A percentile compares a stretch with the other conserved stretches of the same genome.
Evolutionary conservation across 2,329 filamentous ascomycete genomes (phyloP).

Genomic region (Bipolaris victoriae): DNA sequence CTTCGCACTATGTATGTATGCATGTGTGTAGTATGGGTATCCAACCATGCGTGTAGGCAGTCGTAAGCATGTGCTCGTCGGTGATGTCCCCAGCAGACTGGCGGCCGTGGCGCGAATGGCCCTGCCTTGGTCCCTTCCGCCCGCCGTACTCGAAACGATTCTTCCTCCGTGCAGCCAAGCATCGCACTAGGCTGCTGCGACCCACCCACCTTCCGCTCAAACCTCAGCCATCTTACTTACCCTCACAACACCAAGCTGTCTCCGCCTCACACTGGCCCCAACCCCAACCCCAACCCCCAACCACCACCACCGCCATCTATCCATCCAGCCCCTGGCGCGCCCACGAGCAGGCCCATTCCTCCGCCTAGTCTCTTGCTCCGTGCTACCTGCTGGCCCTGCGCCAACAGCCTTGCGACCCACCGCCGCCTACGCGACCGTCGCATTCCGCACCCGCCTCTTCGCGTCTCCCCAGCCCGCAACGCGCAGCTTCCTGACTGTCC

Average conservation of each 20-base stretch:
- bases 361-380: background rate
- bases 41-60: no score
- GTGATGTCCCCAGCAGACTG: no score
- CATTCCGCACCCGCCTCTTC: constrained; percentile 16
- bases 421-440: constrained; percentile 26
- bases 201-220: constrained; percentile 27
- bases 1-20: background rate
- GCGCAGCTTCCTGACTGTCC: constrained; percentile 2
- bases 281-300: constrained; percentile 7
- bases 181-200: constrained; percentile 15
- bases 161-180: constrained; percentile 22
- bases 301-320: constrained; percentile 20
- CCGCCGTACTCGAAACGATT: constrained; percentile 14
- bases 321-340: constrained; percentile 31
- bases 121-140: constrained; percentile 7
- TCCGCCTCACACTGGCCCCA: constrained; percentile 9
- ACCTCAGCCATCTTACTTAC: constrained; percentile 20
- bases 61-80: no score
- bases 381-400: constrained; percentile 23
- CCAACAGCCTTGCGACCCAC: constrained; percentile 27
- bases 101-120: background rate
- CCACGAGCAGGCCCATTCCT: constrained; percentile 31
- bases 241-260: constrained; percentile 18
- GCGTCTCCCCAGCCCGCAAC: constrained; percentile 15
- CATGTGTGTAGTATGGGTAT: background rate